Evolutionary conservation across 2,329 filamentous ascomycete species (phyloP).

Genomic region (Fusarium sp.): DNA sequence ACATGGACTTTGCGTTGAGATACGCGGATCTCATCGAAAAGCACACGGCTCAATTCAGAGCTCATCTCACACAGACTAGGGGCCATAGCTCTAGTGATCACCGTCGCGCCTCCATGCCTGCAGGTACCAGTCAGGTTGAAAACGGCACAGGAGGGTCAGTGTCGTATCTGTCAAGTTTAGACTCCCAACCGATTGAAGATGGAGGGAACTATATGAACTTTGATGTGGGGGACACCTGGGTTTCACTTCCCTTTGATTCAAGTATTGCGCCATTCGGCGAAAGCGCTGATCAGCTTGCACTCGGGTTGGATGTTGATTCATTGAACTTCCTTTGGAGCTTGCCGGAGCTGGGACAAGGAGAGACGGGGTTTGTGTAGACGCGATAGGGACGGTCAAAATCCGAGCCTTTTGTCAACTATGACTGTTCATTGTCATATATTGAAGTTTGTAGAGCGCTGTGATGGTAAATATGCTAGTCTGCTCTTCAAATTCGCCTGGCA

Average conservation of each 20-base stretch:
- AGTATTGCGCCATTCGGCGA: slow-evolving; percentile 26
- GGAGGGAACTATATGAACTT: slow-evolving; percentile 1
- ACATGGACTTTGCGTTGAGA: slow-evolving; percentile 43
- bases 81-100: neutral
- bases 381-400: neutral
- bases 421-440: neutral
- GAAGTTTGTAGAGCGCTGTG: rapidly evolving
- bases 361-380: neutral
- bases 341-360: slow-evolving; percentile 15
- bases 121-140: neutral
- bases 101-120: neutral
- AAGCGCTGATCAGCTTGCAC: slow-evolving; percentile 16
- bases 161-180: neutral
- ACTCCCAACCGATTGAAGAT: neutral
- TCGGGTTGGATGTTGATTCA: slow-evolving; percentile 25
- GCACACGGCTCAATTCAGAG: slow-evolving; percentile 33
- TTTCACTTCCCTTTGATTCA: slow-evolving; percentile 25
- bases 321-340: slow-evolving; percentile 32
- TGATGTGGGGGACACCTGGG: slow-evolving; percentile 18
- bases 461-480: neutral
- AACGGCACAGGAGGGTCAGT: neutral
- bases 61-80: slow-evolving; percentile 9
- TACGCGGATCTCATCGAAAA: slow-evolving; percentile 42
- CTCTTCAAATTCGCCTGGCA: neutral
- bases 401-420: neutral